A percentile compares a stretch with the other conserved stretches of the same genome.
phyloP scores from a whole-genome alignment of 805 yeast species.

The Metschnikowia borealis region DNA sequence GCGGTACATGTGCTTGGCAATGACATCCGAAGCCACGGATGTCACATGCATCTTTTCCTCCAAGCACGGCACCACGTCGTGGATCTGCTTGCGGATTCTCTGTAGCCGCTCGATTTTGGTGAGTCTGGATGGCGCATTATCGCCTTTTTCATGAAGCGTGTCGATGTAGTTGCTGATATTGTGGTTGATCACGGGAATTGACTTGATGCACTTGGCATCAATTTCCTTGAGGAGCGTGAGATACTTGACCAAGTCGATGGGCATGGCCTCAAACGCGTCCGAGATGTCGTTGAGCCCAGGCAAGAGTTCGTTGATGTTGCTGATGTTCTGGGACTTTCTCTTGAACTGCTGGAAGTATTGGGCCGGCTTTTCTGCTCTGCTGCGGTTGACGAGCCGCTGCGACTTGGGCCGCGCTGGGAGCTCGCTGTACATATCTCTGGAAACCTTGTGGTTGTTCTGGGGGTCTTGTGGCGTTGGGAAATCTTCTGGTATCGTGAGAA shows the following conservation, averaged over 20 bases:
- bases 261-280: conserved; percentile 89
- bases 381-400: conserved; percentile 26
- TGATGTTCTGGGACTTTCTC: conserved; percentile 30
- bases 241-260: conserved; percentile 75
- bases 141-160: conserved; percentile 17
- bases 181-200: conserved; percentile 62
- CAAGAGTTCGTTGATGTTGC: conserved; percentile 35
- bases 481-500: not conserved
- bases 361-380: conserved; percentile 19
- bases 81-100: conserved; percentile 43
- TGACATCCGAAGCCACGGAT: conserved; percentile 78
- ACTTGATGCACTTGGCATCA: conserved; percentile 84
- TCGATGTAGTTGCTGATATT: conserved; percentile 48
- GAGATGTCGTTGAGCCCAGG: conserved; percentile 91
- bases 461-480: not conserved
- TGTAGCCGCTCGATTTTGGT: conserved; percentile 31
- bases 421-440: conserved; percentile 17
- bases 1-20: conserved; percentile 63
- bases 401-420: conserved; percentile 33
- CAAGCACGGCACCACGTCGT: conserved; percentile 81
- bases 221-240: conserved; percentile 87
- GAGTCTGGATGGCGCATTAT: conserved; percentile 6
- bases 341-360: conserved; percentile 34
- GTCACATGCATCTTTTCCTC: conserved; percentile 98
- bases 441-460: not conserved